phyloP scores from a whole-genome alignment of 768 basidiomycete species.

The Boletus speciosus region DNA sequence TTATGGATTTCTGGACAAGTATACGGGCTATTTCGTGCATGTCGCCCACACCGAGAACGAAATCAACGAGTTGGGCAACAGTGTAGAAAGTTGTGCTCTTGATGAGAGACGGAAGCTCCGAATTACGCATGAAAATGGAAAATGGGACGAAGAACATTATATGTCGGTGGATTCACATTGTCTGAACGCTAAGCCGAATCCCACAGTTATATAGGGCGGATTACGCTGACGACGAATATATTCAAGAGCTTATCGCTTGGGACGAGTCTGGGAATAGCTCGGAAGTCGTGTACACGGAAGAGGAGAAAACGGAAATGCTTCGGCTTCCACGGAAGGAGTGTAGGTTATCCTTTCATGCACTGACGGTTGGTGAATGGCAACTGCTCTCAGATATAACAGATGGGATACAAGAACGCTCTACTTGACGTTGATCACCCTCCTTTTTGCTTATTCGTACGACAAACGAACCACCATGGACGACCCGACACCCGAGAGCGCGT shows the following conservation, averaged over 20 bases:
- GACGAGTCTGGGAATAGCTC: slow-evolving; percentile 46
- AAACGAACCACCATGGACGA: slow-evolving; percentile 72
- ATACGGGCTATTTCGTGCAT: slow-evolving; percentile 74
- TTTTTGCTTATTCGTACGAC: slow-evolving; percentile 84
- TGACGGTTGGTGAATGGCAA: neutral
- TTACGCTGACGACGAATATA: slow-evolving; percentile 71
- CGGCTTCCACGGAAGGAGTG: slow-evolving; percentile 52
- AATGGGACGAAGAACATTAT: slow-evolving; percentile 84
- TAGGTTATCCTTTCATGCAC: slow-evolving; percentile 24
- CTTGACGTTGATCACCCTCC: slow-evolving; percentile 62
- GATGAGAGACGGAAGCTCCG: slow-evolving; percentile 53
- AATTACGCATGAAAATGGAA: slow-evolving; percentile 61
- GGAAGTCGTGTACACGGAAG: slow-evolving; percentile 59
- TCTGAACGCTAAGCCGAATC: neutral
- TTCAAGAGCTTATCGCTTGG: slow-evolving; percentile 69
- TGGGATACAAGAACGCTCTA: slow-evolving; percentile 60
- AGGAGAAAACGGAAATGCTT: slow-evolving; percentile 67
- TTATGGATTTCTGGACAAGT: slow-evolving; percentile 76
- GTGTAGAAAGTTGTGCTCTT: slow-evolving; percentile 54
- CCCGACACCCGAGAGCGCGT: slow-evolving; percentile 84
- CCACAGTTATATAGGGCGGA: slow-evolving; percentile 58
- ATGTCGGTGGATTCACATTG: slow-evolving; percentile 48
- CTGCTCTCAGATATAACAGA: slow-evolving; percentile 57
- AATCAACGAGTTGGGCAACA: slow-evolving; percentile 70
- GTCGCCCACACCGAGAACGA: slow-evolving; percentile 76